Evolutionary conservation across 768 basidiomycete species (phyloP), one percentile per base, ranked within the genome.

Genomic region (Panus rudis): DNA sequence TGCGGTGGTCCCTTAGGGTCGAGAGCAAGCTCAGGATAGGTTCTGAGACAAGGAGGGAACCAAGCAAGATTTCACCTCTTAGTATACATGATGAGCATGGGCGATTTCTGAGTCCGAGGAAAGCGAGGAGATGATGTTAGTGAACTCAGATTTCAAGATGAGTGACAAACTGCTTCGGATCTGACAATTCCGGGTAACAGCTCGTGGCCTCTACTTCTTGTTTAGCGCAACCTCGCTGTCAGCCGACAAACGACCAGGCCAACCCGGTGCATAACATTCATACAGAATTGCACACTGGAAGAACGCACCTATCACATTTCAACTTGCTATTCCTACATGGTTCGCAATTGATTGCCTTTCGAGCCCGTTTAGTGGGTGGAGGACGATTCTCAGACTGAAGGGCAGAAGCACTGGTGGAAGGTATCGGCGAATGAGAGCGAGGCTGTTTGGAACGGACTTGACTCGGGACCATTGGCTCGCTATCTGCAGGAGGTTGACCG

Each of bases 71-170:
- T 75, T 46, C 42, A 80, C 86, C 88, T 66, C 88, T 71, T 52
- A 90, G 68, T 35, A 90, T 86, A 61, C 88, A 91, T 16, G 84
- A 87, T 3, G 87, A 89, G 56, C 88, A 91, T n/a, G 88, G 88
- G 10, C 86, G 80, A 55, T 83, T 88, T 63, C 88, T 89, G 59
- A 20, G 35, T 37, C 52, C 45, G 45, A 48, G 45, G 43, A 50
- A 34, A 37, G 41, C 44, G 45, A 48, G 37, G 45, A 41, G 55
- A 51, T 48, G 35, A 33, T 33, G 37, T 25, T 26, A 46, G 32
- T 21, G 17, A 21, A 27, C 34, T 42, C 26, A 23, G 23, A 27
- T 20, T 22, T 26, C 16, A 35, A 35, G 21, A 35, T 35, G 4
- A 31, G n/a, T n/a, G n/a, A n/a, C n/a, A n/a, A n/a, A n/a, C n/a